phyloP scores from a whole-genome alignment of 441 rosid species.

The Gossypium davidsonii region DNA sequence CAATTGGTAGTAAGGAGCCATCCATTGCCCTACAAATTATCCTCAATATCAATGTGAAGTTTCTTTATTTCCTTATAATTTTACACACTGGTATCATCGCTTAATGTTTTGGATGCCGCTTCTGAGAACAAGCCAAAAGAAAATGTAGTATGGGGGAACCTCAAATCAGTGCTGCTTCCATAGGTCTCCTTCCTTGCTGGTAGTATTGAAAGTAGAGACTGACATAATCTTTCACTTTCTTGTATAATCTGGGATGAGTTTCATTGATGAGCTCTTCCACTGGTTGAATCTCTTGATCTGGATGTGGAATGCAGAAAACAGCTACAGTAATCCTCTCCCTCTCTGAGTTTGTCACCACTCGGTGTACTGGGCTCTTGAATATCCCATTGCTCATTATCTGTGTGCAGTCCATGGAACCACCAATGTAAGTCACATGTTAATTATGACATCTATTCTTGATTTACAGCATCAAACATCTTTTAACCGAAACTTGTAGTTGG shows the following conservation, averaged over 20 bases:
- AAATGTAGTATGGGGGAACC: not conserved
- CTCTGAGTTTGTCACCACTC: conserved; percentile 46
- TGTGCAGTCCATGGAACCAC: conserved; percentile 10
- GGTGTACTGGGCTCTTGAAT: conserved; percentile 63
- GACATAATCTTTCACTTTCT: conserved; percentile 35
- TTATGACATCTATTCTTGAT: not conserved
- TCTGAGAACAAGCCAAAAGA: not conserved
- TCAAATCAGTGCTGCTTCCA: conserved; percentile 37
- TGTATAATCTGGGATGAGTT: conserved; percentile 45
- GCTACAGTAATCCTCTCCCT: conserved; percentile 54
- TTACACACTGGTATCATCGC: not conserved
- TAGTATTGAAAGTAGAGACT: conserved; percentile 32
- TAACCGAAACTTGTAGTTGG: not conserved
- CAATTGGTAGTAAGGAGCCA: not conserved
- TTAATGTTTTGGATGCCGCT: not conserved
- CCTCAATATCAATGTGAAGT: not conserved
- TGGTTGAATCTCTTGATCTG: conserved; percentile 43
- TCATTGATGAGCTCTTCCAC: conserved; percentile 34
- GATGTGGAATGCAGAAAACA: conserved; percentile 40
- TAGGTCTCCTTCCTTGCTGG: conserved; percentile 45
- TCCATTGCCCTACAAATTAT: not conserved
- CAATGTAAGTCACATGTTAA: conserved; percentile 8
- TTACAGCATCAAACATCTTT: not conserved
- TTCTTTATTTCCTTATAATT: not conserved
- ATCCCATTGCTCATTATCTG: conserved; percentile 68